phyloP scores from a whole-genome alignment of 192 early-diverging fungal species.

The Phycomyces nitens region DNA sequence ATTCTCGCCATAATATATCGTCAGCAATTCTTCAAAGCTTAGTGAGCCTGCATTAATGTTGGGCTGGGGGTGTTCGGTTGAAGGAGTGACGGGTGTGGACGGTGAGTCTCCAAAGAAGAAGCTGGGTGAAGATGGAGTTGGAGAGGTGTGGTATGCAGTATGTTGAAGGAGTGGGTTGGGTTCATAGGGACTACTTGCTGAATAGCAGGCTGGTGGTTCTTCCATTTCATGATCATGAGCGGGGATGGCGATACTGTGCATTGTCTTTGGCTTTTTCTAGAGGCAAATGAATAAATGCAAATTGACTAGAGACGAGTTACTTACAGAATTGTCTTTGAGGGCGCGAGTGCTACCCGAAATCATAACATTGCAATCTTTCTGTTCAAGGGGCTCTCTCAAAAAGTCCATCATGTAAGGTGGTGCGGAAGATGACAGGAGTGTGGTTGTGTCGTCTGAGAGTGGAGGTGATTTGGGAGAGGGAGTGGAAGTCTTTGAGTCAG shows the following conservation, averaged over 20 bases:
- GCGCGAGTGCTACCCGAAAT: constrained; percentile 23
- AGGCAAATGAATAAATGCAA: not conserved
- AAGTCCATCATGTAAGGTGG: constrained; percentile 33
- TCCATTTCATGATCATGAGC: constrained; percentile 15
- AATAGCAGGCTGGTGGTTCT: not conserved
- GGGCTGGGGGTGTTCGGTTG: not conserved
- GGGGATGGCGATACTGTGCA: constrained; percentile 26
- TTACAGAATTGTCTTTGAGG: constrained; percentile 5
- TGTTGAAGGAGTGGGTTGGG: not conserved
- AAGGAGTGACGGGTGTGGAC: not conserved
- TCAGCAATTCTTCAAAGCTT: constrained; percentile 35
- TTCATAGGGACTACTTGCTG: not conserved
- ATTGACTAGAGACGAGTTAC: too few relatives aligned
- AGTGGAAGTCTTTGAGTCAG: not conserved
- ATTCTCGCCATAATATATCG: constrained; percentile 26
- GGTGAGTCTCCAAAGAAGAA: constrained; percentile 11
- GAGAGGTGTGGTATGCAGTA: not conserved
- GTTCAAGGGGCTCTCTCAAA: constrained; percentile 9
- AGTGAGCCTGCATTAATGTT: constrained; percentile 17
- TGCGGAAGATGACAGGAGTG: constrained; percentile 29
- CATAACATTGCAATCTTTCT: constrained; percentile 10
- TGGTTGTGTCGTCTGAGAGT: constrained; percentile 27
- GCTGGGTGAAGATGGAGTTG: not conserved
- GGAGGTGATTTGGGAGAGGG: constrained; percentile 15
- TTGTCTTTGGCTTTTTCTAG: not conserved